Percentiles rank a stretch among this genome's conserved stretches.
Conservation (phyloP, 306 rosid species). For the Fragaria ananassa region DNA sequence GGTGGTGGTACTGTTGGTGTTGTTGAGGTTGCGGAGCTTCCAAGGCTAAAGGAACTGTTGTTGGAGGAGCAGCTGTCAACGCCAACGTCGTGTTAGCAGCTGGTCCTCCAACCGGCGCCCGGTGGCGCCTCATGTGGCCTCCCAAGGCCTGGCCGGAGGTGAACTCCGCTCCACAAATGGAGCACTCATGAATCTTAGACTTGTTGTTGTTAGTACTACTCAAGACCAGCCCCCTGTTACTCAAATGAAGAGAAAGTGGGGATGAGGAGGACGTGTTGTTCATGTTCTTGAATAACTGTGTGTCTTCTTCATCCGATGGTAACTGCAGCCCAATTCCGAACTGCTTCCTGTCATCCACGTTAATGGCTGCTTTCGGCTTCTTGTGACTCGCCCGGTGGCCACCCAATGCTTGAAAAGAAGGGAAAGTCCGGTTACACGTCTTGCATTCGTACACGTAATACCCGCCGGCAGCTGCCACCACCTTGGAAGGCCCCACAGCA, state of each 20-base stretch:
- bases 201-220: slow-evolving; percentile 28
- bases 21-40: slow-evolving; percentile 24
- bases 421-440: slow-evolving; percentile 72
- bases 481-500: slow-evolving; percentile 1
- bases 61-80: slow-evolving; percentile 39
- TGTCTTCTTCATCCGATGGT: slow-evolving; percentile 45
- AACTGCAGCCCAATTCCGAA: slow-evolving; percentile 20
- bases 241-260: slow-evolving; percentile 47
- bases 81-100: slow-evolving; percentile 37
- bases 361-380: slow-evolving; percentile 51
- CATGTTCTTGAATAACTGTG: slow-evolving; percentile 34
- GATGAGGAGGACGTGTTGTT: slow-evolving; percentile 17
- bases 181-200: slow-evolving; percentile 75
- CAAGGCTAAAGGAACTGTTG: slow-evolving; percentile 22
- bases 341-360: slow-evolving; percentile 15
- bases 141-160: slow-evolving; percentile 88
- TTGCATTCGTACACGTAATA: slow-evolving; percentile 73
- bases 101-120: slow-evolving; percentile 36
- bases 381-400: slow-evolving; percentile 93
- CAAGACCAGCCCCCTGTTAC: slow-evolving; percentile 33
- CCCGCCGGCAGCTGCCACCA: slow-evolving; percentile 32
- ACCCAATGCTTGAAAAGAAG: slow-evolving; percentile 84
- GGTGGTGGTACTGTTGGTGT: slow-evolving; percentile 18
- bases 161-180: slow-evolving; percentile 79
- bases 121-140: slow-evolving; percentile 90